Evolutionary conservation across 2,329 filamentous ascomycete species (phyloP), one percentile per base, ranked within the genome.

Genomic region (Phymatotrichopsis omnivora): DNA sequence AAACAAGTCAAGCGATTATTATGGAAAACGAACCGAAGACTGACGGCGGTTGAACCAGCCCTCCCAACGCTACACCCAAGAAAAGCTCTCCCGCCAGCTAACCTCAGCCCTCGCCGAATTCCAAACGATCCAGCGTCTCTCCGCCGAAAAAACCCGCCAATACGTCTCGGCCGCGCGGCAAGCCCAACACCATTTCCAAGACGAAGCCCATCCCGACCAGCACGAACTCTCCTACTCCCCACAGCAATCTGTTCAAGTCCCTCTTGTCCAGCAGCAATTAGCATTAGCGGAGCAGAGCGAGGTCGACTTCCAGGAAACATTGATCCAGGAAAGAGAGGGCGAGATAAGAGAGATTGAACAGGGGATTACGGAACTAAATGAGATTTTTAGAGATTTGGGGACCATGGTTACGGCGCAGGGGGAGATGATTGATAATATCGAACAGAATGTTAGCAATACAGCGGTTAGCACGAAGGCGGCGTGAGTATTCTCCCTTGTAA

Each of bases 341-440:
- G 91, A 98, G 68, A 98, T 98, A 56, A 80, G 87, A 52, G 93
- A 93, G 62, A 98, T 98, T 59, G 91, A 96, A 67, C 87, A 95
- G 64, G 86, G 84, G 44, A 91, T 98, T 5, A 83, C 83, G 44
- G 91, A 98, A 60, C 69, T 98, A 52, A 98, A 98, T 60, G 91
- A 96, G 60, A 73, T 98, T 32, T 98, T 98, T 71, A 75, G 87
- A 53, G 89, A 98, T 68, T 86, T 98, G n/a, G 91, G 89, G 35
- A 86, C 94, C 64, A 95, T 98, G 64, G 87, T 98, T 39, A 78
- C 78, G 51, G 89, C 96, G 66, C 91, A 98, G 67, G 91, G 91
- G 39, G 83, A 85, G 57, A 77, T 84, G 64, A 70, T 98, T 23
- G 82, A 89, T 60, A 83, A 83, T 14, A 93, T 98, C 58, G 79